Percentiles rank a stretch among this genome's conserved stretches.
Conservation (phyloP, 1,284 basidiomycete species). For the Ustilago bromivora region DNA sequence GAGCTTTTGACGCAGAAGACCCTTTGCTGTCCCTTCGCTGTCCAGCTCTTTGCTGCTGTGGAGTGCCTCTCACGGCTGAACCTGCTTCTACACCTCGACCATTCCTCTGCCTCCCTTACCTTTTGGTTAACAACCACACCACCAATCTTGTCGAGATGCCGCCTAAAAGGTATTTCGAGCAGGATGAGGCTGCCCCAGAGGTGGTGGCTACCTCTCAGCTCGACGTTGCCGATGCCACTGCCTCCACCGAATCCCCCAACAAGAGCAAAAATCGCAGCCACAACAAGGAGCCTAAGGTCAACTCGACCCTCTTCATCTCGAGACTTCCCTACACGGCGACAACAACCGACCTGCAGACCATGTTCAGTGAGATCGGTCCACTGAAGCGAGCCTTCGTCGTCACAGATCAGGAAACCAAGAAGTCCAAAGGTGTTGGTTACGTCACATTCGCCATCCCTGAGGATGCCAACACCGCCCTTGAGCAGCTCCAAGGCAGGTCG, state of each 20-base stretch:
- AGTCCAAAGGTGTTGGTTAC: slow-evolving; percentile 97
- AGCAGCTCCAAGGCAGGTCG: slow-evolving; percentile 64
- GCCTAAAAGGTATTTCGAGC: slow-evolving; percentile 58
- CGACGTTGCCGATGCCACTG: slow-evolving; percentile 1
- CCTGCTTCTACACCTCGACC: not conserved
- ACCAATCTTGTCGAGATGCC: slow-evolving; percentile 32
- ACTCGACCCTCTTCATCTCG: slow-evolving; percentile 71
- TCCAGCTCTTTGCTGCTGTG: not conserved
- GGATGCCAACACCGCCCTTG: slow-evolving; percentile 76
- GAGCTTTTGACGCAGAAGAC: slow-evolving; percentile 7
- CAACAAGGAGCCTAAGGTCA: slow-evolving; percentile 19
- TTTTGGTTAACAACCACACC: not conserved
- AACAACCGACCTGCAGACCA: slow-evolving; percentile 86
- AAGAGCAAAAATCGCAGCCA: not conserved
- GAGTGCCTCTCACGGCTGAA: not conserved
- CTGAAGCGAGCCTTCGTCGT: slow-evolving; percentile 95
- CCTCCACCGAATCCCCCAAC: slow-evolving; percentile 11
- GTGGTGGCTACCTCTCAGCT: slow-evolving; percentile 16
- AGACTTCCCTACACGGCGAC: slow-evolving; percentile 86
- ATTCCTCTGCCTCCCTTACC: slow-evolving; percentile 6
- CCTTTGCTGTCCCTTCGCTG: not conserved
- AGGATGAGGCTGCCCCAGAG: slow-evolving; percentile 34
- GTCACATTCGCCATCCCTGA: slow-evolving; percentile 90
- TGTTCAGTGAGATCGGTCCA: slow-evolving; percentile 95
- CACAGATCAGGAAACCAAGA: slow-evolving; percentile 79